Conservation (phyloP, 2,329 filamentous ascomycete species). For the Hymenoscyphus infarciens region DNA sequence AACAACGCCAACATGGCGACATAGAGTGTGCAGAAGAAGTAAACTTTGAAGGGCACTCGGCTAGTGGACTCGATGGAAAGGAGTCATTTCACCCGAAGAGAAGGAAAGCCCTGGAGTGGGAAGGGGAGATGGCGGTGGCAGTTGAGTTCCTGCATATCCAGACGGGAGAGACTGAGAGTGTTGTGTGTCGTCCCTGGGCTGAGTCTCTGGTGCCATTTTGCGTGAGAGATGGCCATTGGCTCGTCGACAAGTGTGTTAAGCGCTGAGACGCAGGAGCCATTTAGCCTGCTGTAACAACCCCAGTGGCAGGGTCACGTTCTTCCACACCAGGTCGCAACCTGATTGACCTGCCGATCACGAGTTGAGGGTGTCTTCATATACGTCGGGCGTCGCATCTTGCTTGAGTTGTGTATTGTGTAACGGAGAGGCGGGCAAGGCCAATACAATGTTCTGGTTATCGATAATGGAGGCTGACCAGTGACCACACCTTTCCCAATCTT, state of each 20-base stretch:
- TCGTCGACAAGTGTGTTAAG: neutral
- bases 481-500: too few species aligned
- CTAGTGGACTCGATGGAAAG: neutral
- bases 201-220: neutral
- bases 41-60: neutral
- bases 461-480: neutral
- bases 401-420: neutral
- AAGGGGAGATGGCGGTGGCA: too few species aligned
- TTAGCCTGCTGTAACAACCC: neutral
- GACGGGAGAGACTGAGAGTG: too few species aligned
- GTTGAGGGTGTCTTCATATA: constrained; percentile 5
- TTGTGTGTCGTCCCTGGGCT: neutral
- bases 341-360: constrained; percentile 2
- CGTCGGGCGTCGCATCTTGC: neutral
- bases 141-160: neutral
- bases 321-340: neutral
- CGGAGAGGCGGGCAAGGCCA: neutral
- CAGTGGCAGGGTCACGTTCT: neutral
- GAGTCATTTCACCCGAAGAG: neutral
- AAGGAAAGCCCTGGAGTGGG: neutral
- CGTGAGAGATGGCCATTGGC: neutral
- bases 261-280: neutral
- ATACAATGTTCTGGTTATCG: neutral
- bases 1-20: neutral
- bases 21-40: neutral